Percentiles rank a stretch among this genome's conserved stretches.
Evolutionary conservation across 2,329 filamentous ascomycete species (phyloP).

Genomic region (Aureobasidium sp.): DNA sequence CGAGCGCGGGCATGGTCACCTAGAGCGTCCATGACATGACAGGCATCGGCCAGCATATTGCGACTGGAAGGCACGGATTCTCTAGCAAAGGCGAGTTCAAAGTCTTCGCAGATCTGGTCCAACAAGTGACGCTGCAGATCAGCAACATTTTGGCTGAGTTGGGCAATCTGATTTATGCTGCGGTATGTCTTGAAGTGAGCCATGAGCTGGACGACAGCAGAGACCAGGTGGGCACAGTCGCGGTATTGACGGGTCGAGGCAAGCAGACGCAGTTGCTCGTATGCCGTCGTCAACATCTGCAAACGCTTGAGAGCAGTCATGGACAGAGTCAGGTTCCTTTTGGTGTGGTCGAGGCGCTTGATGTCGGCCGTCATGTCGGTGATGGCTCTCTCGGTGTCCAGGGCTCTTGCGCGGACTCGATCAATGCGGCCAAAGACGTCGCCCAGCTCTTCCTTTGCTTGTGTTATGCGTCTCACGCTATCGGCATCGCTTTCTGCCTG

Average conservation of each 20-base stretch:
- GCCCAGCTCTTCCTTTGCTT: constrained; percentile 80
- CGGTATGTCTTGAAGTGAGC: constrained; percentile 97
- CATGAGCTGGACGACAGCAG: constrained; percentile 96
- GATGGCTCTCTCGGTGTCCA: constrained; percentile 90
- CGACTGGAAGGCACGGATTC: constrained; percentile 66
- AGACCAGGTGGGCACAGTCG: constrained; percentile 86
- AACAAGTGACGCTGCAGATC: constrained; percentile 87
- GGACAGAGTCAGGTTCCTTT: constrained; percentile 89
- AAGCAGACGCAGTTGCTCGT: constrained; percentile 82
- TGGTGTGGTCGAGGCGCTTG: constrained; percentile 91
- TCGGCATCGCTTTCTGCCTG: constrained; percentile 82
- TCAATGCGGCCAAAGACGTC: constrained; percentile 93
- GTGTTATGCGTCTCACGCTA: constrained; percentile 83
- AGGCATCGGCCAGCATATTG: constrained; percentile 72
- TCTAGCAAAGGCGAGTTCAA: constrained; percentile 90
- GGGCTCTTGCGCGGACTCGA: constrained; percentile 76
- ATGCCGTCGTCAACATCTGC: constrained; percentile 99
- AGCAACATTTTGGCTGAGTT: constrained; percentile 81
- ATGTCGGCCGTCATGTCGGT: constrained; percentile 99
- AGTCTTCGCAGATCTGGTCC: constrained; percentile 98
- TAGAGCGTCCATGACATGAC: constrained; percentile 87
- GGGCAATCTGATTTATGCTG: constrained; percentile 96
- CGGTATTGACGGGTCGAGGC: constrained; percentile 83
- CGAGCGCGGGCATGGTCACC: constrained; percentile 77
- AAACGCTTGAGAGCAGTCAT: constrained; percentile 97